Evolutionary conservation across 2,329 filamentous ascomycete genomes (phyloP).

Genomic region (Lachnellula hyalina): DNA sequence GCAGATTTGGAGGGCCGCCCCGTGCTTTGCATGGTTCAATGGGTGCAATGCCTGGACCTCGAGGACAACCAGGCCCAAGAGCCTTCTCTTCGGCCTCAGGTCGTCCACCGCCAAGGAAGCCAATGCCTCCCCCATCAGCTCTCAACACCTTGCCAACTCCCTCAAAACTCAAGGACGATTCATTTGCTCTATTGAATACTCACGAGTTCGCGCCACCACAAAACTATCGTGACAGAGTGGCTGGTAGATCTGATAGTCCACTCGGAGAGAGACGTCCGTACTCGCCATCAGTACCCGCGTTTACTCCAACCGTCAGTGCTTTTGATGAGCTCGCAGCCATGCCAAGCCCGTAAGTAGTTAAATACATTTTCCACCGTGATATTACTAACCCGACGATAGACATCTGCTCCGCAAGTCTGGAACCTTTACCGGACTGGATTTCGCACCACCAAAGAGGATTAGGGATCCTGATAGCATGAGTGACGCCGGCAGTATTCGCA

Average conservation of each 20-base stretch:
- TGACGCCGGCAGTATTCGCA: slow-evolving; percentile 61
- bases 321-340: slow-evolving; percentile 83
- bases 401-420: slow-evolving; percentile 70
- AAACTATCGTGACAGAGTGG: slow-evolving; percentile 58
- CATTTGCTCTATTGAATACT: slow-evolving; percentile 61
- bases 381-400: slow-evolving; percentile 37
- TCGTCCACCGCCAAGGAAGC: slow-evolving; percentile 41
- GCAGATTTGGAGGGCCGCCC: slow-evolving; percentile 33
- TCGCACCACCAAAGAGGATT: slow-evolving; percentile 73
- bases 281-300: slow-evolving; percentile 64
- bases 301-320: slow-evolving; percentile 73
- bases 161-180: slow-evolving; percentile 76
- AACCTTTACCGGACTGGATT: slow-evolving; percentile 75
- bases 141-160: slow-evolving; percentile 79
- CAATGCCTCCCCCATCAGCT: slow-evolving; percentile 65
- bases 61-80: slow-evolving; percentile 41
- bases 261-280: slow-evolving; percentile 65
- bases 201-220: slow-evolving; percentile 84
- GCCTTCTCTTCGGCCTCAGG: slow-evolving; percentile 60
- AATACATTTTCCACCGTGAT: not conserved
- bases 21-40: slow-evolving; percentile 44
- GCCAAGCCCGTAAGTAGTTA: slow-evolving; percentile 79
- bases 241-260: slow-evolving; percentile 63
- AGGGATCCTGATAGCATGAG: slow-evolving; percentile 55
- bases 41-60: slow-evolving; percentile 34